Percentiles rank a stretch among this genome's conserved stretches.
phyloP scores from a whole-genome alignment of 208 protist species.

The Phytomonas sp. region DNA sequence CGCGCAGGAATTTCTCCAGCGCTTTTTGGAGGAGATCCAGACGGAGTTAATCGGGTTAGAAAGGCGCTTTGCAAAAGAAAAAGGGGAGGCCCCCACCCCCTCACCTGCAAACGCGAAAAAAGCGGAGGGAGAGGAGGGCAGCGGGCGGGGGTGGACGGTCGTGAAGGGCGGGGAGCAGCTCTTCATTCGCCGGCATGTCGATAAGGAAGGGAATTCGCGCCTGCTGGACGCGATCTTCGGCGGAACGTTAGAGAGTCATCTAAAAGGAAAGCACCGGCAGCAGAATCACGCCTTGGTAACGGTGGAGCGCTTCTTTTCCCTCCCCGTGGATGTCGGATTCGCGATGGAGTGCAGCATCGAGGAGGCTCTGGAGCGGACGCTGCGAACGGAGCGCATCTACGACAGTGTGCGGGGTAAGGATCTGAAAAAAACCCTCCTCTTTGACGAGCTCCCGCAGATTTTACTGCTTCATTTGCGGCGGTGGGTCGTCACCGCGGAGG shows the following conservation, averaged over 20 bases:
- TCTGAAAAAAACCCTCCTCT: slow-evolving; percentile 50
- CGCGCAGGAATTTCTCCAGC: slow-evolving; percentile 77
- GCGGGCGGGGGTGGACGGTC: slow-evolving; percentile 56
- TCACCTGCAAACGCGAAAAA: not conserved
- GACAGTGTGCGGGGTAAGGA: slow-evolving; percentile 43
- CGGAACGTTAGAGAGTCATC: slow-evolving; percentile 57
- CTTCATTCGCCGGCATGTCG: slow-evolving; percentile 37
- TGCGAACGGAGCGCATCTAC: slow-evolving; percentile 49
- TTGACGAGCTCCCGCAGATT: slow-evolving; percentile 46
- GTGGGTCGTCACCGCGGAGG: slow-evolving; percentile 79
- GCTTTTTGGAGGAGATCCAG: slow-evolving; percentile 54
- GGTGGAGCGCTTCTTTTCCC: slow-evolving; percentile 53
- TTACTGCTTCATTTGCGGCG: slow-evolving; percentile 68
- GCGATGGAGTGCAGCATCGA: slow-evolving; percentile 52
- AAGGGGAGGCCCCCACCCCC: not conserved
- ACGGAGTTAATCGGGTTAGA: slow-evolving; percentile 41
- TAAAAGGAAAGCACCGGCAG: slow-evolving; percentile 49
- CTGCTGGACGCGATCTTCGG: slow-evolving; percentile 53
- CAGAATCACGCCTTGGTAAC: slow-evolving; percentile 49
- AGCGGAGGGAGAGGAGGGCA: no score
- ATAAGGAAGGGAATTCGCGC: slow-evolving; percentile 35
- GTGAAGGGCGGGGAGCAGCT: slow-evolving; percentile 46
- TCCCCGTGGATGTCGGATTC: slow-evolving; percentile 64
- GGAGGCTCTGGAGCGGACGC: slow-evolving; percentile 50
- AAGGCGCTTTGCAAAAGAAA: not conserved